Conservation (phyloP, 805 yeast species). For the Lipomyces kockii region DNA sequence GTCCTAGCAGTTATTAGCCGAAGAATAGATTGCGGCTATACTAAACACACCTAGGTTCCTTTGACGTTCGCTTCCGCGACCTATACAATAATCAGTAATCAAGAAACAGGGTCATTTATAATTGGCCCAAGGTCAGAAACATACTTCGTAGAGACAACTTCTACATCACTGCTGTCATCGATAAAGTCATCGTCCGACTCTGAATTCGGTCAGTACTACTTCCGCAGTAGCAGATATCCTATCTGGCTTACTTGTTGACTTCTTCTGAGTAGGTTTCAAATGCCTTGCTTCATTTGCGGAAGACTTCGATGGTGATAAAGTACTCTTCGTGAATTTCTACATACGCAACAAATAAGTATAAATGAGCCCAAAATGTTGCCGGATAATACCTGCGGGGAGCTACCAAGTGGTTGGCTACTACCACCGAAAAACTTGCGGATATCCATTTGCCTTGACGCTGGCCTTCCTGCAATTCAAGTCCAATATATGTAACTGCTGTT, state of each 20-base stretch:
- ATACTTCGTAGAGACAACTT: neutral
- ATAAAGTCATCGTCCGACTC: constrained; percentile 1
- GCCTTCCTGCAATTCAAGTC: neutral
- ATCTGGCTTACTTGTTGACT: neutral
- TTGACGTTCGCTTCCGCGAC: neutral
- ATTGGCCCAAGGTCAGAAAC: neutral
- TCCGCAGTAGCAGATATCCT: neutral
- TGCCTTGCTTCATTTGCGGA: neutral
- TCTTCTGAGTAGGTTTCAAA: neutral
- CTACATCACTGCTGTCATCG: neutral
- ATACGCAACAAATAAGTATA: neutral
- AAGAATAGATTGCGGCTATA: neutral
- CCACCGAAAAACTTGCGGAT: constrained; percentile 8
- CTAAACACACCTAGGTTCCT: neutral
- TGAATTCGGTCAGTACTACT: neutral
- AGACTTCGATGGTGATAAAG: neutral
- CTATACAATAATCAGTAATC: neutral
- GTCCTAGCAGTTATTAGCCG: neutral
- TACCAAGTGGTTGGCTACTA: neutral
- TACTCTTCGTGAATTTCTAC: neutral
- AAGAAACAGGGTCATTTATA: neutral
- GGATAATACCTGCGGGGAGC: constrained; percentile 1
- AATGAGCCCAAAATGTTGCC: neutral
- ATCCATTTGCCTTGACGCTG: constrained; percentile 2
- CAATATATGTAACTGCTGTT: neutral